Evolutionary conservation across 2,329 filamentous ascomycete species (phyloP).

Genomic region (Sordariomycetes sp.): DNA sequence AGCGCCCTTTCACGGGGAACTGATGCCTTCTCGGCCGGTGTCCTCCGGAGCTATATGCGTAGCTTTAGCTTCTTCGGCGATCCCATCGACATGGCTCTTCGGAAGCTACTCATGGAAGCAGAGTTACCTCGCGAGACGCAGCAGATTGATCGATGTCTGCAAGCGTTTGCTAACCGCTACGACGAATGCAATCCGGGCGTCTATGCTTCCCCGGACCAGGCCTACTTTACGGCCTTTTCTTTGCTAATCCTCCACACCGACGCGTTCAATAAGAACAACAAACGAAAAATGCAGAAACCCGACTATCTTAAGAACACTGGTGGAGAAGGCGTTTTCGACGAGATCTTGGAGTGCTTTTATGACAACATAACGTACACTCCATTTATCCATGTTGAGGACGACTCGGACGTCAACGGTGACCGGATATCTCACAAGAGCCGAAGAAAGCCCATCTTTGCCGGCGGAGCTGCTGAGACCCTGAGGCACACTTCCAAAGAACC

Average conservation of each 20-base stretch:
- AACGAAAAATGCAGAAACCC: constrained; percentile 92
- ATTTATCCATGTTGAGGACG: constrained; percentile 94
- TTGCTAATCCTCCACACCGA: constrained; percentile 94
- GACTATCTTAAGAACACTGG: constrained; percentile 94
- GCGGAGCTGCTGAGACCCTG: constrained; percentile 44
- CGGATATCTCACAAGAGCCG: constrained; percentile 59
- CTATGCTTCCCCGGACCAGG: constrained; percentile 79
- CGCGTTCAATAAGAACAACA: constrained; percentile 99
- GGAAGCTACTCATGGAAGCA: constrained; percentile 91
- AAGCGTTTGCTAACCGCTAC: constrained; percentile 91
- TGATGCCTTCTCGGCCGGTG: constrained; percentile 70
- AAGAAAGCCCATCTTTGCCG: constrained; percentile 56
- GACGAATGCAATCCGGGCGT: constrained; percentile 98
- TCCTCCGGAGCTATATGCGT: constrained; percentile 88
- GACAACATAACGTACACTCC: constrained; percentile 98
- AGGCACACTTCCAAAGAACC: constrained; percentile 49
- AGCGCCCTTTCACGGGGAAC: constrained; percentile 75
- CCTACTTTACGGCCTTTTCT: constrained; percentile 97
- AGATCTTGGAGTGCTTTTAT: constrained; percentile 91
- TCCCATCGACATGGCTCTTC: constrained; percentile 93
- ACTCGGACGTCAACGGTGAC: constrained; percentile 66
- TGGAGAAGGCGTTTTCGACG: constrained; percentile 83
- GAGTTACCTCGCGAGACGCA: constrained; percentile 95
- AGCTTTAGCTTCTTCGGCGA: constrained; percentile 92
- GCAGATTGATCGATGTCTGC: constrained; percentile 88